Conservation (phyloP, 164 flowering plant species). For the Vitis rupestris region DNA sequence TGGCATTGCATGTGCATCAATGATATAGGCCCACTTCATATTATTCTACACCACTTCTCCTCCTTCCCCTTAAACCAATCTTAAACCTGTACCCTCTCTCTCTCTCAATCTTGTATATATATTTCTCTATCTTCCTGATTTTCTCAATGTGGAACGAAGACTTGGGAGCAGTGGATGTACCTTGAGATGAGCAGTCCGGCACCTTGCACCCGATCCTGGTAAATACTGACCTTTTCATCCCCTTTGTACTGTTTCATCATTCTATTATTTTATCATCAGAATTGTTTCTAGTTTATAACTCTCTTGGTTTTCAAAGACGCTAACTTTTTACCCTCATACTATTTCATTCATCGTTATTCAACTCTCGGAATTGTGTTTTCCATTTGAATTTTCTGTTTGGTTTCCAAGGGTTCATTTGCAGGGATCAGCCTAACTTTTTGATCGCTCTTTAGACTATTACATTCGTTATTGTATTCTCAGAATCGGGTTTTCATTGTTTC, state of each 20-base stretch:
- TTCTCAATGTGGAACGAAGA: neutral
- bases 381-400: no score
- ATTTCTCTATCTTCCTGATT: neutral
- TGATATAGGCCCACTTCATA: slow-evolving; percentile 38
- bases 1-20: slow-evolving; percentile 69
- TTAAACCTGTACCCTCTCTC: neutral
- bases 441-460: no score
- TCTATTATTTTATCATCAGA: neutral
- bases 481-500: neutral
- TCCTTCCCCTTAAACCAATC: slow-evolving; percentile 4
- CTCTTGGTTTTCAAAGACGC: neutral
- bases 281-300: neutral
- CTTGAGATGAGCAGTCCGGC: slow-evolving; percentile 36
- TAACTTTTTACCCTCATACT: neutral
- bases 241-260: neutral
- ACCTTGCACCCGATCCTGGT: slow-evolving; percentile 61
- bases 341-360: no score
- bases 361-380: neutral
- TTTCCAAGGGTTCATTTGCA: no score
- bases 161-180: neutral
- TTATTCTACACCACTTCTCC: slow-evolving; percentile 24
- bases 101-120: neutral
- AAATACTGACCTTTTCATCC: neutral
- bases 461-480: no score
- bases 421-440: no score